These are phyloP conservation scores for Austroboletus festivus DNA, from an alignment of 768 basidiomycete genomes.

Conservation along the genomic window DNA sequence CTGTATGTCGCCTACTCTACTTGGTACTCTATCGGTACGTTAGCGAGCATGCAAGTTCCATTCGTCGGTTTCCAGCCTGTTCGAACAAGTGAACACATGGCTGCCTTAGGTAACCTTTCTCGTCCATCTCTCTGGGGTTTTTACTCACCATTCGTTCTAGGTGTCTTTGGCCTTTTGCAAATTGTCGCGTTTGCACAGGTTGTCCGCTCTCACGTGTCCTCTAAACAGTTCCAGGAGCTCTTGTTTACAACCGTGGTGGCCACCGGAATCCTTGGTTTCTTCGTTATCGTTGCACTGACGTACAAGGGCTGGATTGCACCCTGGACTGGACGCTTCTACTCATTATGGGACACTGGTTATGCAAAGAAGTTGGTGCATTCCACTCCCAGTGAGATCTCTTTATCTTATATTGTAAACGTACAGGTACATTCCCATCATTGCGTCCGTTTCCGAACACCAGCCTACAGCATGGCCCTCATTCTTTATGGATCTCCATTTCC, in stretches of 20 bases:
- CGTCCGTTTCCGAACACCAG: constrained; percentile 98
- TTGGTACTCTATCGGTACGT: constrained; percentile 97
- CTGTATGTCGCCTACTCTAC: constrained; percentile 95
- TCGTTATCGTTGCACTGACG: constrained; percentile 76
- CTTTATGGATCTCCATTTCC: constrained; percentile 98
- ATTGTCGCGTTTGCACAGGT: constrained; percentile 92
- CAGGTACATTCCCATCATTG: constrained; percentile 95
- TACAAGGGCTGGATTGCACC: constrained; percentile 96
- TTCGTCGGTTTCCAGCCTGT: constrained; percentile 99
- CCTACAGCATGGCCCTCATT: constrained; percentile 99
- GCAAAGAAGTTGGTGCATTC: constrained; percentile 77
- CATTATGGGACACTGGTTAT: constrained; percentile 98
- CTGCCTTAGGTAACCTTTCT: constrained; percentile 68
- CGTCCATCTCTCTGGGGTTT: neutral
- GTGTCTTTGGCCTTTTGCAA: constrained; percentile 94
- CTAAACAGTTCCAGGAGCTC: constrained; percentile 87
- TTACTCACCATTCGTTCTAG: constrained; percentile 37
- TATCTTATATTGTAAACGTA: constrained; percentile 1
- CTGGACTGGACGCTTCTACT: constrained; percentile 99
- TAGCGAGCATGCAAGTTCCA: constrained; percentile 98
- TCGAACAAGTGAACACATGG: constrained; percentile 97
- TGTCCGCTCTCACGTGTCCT: constrained; percentile 83
- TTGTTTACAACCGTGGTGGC: constrained; percentile 67
- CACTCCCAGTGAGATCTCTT: neutral
- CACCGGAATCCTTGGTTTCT: constrained; percentile 67